phyloP scores from a whole-genome alignment of 352 stramenopile genomes.

The Globisporangium recalcitrans region DNA sequence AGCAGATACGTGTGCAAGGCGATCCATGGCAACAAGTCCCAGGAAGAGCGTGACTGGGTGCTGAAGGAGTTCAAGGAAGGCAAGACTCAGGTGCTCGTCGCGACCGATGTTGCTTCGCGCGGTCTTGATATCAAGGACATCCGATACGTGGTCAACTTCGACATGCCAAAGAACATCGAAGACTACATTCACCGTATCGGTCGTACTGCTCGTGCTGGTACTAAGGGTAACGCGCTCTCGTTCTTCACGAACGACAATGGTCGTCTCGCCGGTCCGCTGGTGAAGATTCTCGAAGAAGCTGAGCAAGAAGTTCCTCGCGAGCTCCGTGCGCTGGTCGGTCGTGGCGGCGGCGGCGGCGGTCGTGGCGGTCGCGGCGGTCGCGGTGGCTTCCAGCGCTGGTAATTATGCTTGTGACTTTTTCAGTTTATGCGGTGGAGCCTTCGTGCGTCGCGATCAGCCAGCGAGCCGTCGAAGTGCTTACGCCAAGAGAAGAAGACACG shows the following conservation, averaged over 20 bases:
- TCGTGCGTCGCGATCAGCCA: not conserved
- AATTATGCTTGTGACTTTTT: conserved; percentile 15
- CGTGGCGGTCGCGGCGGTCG: conserved; percentile 48
- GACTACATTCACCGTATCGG: conserved; percentile 99
- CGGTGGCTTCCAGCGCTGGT: conserved; percentile 42
- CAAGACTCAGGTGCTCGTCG: conserved; percentile 93
- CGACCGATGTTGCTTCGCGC: conserved; percentile 98
- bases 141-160: conserved; percentile 98
- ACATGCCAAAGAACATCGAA: conserved; percentile 98
- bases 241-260: conserved; percentile 93
- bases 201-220: conserved; percentile 96
- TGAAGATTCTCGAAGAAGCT: conserved; percentile 88
- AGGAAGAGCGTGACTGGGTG: conserved; percentile 96
- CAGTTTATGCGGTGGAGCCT: not conserved
- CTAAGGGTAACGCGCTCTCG: conserved; percentile 92
- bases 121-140: conserved; percentile 99
- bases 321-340: conserved; percentile 61
- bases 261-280: conserved; percentile 69
- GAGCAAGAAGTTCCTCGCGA: conserved; percentile 87
- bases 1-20: conserved; percentile 93
- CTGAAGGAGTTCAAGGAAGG: conserved; percentile 97
- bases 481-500: not conserved
- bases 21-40: conserved; percentile 99
- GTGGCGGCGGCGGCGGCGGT: conserved; percentile 52
- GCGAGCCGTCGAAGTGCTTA: not conserved